A percentile compares a stretch with the other conserved stretches of the same genome.
Evolutionary conservation across 805 yeast genomes (phyloP).

Genomic region (Saccharomyces paradoxus): DNA sequence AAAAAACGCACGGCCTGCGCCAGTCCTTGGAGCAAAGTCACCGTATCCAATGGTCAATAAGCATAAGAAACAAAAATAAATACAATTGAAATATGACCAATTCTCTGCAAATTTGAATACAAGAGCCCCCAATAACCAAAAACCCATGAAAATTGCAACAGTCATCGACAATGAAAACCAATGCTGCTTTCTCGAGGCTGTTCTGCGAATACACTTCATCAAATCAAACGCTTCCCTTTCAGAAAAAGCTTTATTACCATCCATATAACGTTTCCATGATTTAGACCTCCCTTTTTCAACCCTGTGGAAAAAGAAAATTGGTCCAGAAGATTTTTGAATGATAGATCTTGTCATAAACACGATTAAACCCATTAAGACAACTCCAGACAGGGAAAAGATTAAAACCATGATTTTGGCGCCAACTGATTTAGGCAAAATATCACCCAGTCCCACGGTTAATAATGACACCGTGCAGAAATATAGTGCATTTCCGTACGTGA

Average conservation of each 20-base stretch:
- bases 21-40: conserved; percentile 51
- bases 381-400: conserved; percentile 60
- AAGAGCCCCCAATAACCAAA: conserved; percentile 69
- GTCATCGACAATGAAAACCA: conserved; percentile 35
- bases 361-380: conserved; percentile 65
- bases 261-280: conserved; percentile 13
- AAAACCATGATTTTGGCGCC: conserved; percentile 53
- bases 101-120: conserved; percentile 51
- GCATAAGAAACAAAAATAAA: conserved; percentile 73
- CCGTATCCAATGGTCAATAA: conserved; percentile 83
- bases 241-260: conserved; percentile 22
- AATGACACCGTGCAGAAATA: conserved; percentile 68
- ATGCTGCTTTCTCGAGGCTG: conserved; percentile 35
- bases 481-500: conserved; percentile 56
- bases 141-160: conserved; percentile 39
- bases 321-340: conserved; percentile 50
- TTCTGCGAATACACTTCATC: conserved; percentile 45
- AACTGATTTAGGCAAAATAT: conserved; percentile 46
- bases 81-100: conserved; percentile 64
- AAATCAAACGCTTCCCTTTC: conserved; percentile 44
- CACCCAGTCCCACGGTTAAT: conserved; percentile 78
- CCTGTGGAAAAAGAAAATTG: conserved; percentile 59
- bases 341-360: conserved; percentile 61
- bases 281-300: conserved; percentile 44
- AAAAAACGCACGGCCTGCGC: conserved; percentile 66